phyloP scores from a whole-genome alignment of 768 basidiomycete genomes.

The Candolleomyces efflorescens region DNA sequence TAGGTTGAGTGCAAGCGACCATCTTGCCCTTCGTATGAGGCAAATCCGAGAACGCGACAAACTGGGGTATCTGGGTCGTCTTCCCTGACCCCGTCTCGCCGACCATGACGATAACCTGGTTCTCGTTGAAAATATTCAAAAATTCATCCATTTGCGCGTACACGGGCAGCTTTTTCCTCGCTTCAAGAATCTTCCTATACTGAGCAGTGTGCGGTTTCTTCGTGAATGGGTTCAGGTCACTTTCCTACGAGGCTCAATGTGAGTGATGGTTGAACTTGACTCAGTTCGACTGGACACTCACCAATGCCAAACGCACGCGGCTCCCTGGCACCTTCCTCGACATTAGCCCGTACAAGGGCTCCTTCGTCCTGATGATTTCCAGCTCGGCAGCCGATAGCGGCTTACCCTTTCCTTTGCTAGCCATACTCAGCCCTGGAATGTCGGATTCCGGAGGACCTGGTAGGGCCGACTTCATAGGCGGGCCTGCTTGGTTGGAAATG shows the following conservation, averaged over 20 bases:
- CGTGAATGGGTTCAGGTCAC: constrained; percentile 86
- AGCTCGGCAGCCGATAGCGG: constrained; percentile 11
- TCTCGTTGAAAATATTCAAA: constrained; percentile 70
- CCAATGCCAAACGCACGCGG: constrained; percentile 69
- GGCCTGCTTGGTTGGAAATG: too few species aligned
- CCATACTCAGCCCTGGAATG: too few species aligned
- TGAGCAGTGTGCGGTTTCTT: constrained; percentile 67
- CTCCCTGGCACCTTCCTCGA: constrained; percentile 62
- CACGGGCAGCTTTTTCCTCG: constrained; percentile 87
- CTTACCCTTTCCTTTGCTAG: background rate
- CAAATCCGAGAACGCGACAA: constrained; percentile 89
- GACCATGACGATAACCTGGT: constrained; percentile 88
- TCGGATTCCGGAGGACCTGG: too few species aligned
- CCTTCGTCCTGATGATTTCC: constrained; percentile 24
- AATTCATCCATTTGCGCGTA: constrained; percentile 93
- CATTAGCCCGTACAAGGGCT: constrained; percentile 72
- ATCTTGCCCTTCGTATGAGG: constrained; percentile 88
- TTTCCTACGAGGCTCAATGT: constrained; percentile 43
- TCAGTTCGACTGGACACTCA: constrained; percentile 28
- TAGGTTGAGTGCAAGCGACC: constrained; percentile 95
- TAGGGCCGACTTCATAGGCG: too few species aligned
- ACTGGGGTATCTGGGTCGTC: constrained; percentile 97
- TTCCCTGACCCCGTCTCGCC: constrained; percentile 96
- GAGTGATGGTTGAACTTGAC: background rate
- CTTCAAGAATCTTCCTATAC: constrained; percentile 83